Evolutionary conservation across 108 stramenopile genomes (phyloP), one percentile per base, ranked within the genome.

Genomic region (Cyclotella kingstonii): DNA sequence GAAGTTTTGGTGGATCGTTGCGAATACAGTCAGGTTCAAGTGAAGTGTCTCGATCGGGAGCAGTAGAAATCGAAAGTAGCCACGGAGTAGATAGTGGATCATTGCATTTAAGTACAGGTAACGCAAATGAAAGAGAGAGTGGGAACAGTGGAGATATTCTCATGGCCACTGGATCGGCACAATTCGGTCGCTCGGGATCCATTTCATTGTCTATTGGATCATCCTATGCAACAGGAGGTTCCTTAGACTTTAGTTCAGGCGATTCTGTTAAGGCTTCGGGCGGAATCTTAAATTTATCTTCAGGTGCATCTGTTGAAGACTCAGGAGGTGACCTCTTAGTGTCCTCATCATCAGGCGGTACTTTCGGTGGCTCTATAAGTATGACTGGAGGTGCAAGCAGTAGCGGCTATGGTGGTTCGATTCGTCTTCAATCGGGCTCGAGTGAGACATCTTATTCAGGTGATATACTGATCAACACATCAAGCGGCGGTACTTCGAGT

Each of bases 21-120:
- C 29, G 25, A 10, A 3, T 73, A 4, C 65, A 55, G 34, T 63
- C 62, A 53, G 69, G 65, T 11, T 40, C 66, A 41, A 63, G 75
- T 29, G 34, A 52, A 0, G 29, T 28, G 2, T 23, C 48, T 11
- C 5, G 40, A 17, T 61, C 58, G 38, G 66, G 60, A 0, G 18
- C 23, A 19, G 23, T 66, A 31, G 17, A 28, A 0, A 57, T 69
- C 33, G 68, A 63, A 9, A 51, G 44, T 28, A 65, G 53, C 0
- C 38, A 39, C 19, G 68, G 56, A 10, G 31, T 30, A 4, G 10
- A 25, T 8, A 64, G 69, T 54, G 66, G 60, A 18, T 38, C 33
- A 30, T 22, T 74, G 3, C 40, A 47, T 36, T 15, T 74, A 41
- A 29, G 27, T 10, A 44, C 59, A 0, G 73, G 66, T 0, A 31